Conservation (phyloP, 352 stramenopile species). For the Hyaloperonospora brassicae region DNA sequence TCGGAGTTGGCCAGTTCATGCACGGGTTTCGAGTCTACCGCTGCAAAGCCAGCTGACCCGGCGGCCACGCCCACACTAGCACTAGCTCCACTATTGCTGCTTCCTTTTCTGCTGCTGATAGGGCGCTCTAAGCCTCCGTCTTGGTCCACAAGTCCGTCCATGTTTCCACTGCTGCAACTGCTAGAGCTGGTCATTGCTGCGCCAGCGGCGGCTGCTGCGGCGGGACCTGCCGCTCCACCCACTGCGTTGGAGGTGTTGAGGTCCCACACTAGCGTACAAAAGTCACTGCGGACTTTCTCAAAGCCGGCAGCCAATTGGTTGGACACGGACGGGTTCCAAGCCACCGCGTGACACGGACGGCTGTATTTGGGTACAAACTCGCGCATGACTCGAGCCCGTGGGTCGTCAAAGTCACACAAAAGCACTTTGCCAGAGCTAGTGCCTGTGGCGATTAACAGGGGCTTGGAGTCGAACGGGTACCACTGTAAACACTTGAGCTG, state of each 20-base stretch:
- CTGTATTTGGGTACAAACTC: slow-evolving; percentile 79
- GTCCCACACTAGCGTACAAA: slow-evolving; percentile 81
- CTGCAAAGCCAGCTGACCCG: slow-evolving; percentile 22
- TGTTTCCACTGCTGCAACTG: slow-evolving; percentile 18
- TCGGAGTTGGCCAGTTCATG: slow-evolving; percentile 82
- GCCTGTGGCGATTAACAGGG: slow-evolving; percentile 65
- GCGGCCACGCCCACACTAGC: slow-evolving; percentile 19
- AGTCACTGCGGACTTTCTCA: slow-evolving; percentile 83
- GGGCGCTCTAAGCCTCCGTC: slow-evolving; percentile 19
- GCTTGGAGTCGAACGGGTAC: slow-evolving; percentile 68
- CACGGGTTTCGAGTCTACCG: slow-evolving; percentile 44
- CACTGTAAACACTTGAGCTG: slow-evolving; percentile 83
- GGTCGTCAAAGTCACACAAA: slow-evolving; percentile 74
- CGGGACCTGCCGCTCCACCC: slow-evolving; percentile 1
- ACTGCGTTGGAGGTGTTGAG: slow-evolving; percentile 38
- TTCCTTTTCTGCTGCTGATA: slow-evolving; percentile 20
- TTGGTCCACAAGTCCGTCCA: slow-evolving; percentile 28
- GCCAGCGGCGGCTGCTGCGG: too few species aligned
- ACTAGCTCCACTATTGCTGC: slow-evolving; percentile 10
- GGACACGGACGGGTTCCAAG: slow-evolving; percentile 70
- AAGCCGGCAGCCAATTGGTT: slow-evolving; percentile 76
- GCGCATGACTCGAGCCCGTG: slow-evolving; percentile 48
- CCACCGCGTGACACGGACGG: slow-evolving; percentile 74
- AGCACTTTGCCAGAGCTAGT: slow-evolving; percentile 74
- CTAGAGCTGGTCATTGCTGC: slow-evolving; percentile 11